Percentiles rank a stretch among this genome's conserved stretches.
Conservation (phyloP, 768 basidiomycete genomes). For the Suillus spraguei region DNA sequence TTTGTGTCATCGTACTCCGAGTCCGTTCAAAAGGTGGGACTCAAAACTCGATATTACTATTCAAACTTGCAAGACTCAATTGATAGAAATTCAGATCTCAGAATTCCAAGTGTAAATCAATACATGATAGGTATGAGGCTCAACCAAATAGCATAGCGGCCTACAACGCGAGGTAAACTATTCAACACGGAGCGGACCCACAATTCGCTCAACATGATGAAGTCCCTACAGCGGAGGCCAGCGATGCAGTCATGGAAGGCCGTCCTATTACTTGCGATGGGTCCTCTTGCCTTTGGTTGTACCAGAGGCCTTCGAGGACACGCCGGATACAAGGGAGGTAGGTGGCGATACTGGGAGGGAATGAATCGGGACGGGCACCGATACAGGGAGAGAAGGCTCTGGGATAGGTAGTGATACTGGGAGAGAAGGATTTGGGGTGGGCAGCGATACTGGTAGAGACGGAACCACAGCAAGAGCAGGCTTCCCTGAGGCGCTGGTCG, state of each 20-base stretch:
- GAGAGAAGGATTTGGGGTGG: neutral
- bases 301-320: neutral
- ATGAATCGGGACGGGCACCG: neutral
- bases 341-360: neutral
- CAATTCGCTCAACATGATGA: neutral
- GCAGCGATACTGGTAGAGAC: neutral
- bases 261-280: neutral
- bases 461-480: constrained; percentile 1
- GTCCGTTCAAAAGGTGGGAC: too few species aligned
- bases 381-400: neutral
- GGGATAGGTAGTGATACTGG: neutral
- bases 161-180: constrained; percentile 7
- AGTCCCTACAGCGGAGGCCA: constrained; percentile 7
- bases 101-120: neutral
- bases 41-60: too few species aligned
- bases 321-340: neutral
- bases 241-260: neutral
- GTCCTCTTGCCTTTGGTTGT: neutral
- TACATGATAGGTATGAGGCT: neutral
- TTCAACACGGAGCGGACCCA: constrained; percentile 4
- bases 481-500: neutral
- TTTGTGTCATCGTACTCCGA: too few species aligned
- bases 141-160: constrained; percentile 1
- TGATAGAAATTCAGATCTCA: too few species aligned
- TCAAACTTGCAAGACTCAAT: too few species aligned